Conservation (phyloP, 2,329 filamentous ascomycete genomes). For the Verticillium zaregamsianum region DNA sequence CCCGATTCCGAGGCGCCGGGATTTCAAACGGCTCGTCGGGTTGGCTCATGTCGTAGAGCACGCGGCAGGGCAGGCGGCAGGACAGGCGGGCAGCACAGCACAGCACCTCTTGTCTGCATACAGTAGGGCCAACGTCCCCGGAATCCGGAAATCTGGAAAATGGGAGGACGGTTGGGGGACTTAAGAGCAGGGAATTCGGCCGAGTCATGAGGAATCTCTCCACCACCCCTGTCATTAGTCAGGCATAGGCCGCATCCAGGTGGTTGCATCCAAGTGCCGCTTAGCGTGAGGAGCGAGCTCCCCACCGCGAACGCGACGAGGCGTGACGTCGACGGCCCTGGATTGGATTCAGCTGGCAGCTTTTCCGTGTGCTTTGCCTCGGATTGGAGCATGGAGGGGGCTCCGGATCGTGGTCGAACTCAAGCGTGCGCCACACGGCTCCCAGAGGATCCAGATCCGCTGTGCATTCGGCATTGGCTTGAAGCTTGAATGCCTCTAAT, state of each 20-base stretch:
- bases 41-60: background rate
- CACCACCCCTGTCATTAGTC: background rate
- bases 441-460: too few relatives aligned
- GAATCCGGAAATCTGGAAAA: background rate
- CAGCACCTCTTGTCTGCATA: background rate
- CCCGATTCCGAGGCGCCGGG: slow-evolving; percentile 2
- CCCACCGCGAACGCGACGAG: too few relatives aligned
- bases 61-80: background rate
- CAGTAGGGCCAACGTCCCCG: background rate
- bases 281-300: background rate
- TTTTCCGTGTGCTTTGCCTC: too few relatives aligned
- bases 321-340: too few relatives aligned
- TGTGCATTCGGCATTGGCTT: background rate
- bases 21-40: slow-evolving; percentile 1
- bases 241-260: background rate
- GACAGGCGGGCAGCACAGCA: background rate
- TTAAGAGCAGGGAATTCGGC: background rate
- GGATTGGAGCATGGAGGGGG: too few relatives aligned
- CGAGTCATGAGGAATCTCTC: background rate
- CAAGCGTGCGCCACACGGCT: background rate
- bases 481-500: background rate
- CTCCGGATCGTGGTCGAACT: background rate
- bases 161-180: background rate
- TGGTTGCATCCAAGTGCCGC: background rate
- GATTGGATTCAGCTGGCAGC: too few relatives aligned